Evolutionary conservation across 331 rosid species (phyloP), one percentile per base, ranked within the genome.

Genomic region (Quercus tomentella): DNA sequence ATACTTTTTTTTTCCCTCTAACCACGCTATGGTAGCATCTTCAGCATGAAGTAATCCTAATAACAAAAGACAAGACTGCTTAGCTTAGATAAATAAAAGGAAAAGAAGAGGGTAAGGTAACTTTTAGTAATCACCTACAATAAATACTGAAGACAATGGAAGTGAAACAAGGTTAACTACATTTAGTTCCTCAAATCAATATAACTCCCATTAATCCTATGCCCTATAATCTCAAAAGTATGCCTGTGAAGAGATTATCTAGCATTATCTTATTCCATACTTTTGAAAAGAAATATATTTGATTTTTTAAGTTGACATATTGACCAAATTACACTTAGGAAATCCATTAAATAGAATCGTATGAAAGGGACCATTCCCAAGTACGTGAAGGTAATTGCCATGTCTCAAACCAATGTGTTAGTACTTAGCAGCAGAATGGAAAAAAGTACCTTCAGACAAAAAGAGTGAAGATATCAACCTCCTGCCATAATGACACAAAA

Each of bases 401-500:
- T 82, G 51, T 41, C 71, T 25, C 7, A 20, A 77, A 71, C 73
- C 75, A 49, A 75, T 41, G 80, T 4, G 20, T 52, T 56, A 12
- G 58, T 20, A 52, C 43, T 37, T 37, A 37, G 43, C 3, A 37
- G 7, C 68, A 73, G 57, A 84, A 69, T 66, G 31, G 77, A 33
- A 41, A 28, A 54, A 55, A 52, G 22, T 43, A 77, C 10, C 77
- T 80, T 43, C 72, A 57, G 26, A 14, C 75, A 76, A 23, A 30
- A 68, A 49, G 22, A 54, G 78, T 16, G 57, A 76, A 62, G 70
- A 61, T 63, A 61, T 45, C 16, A 65, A 70, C 61, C 52, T 69
- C 52, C 65, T 41, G 18, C 52, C 68, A 77, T 61, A 22, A 72
- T 45, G 45, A 17, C 37, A 67, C 28, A 18, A 37, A 30, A 65